These are phyloP conservation scores for Saccharomycopsis sp. DNA, from an alignment of 805 yeast species.

Conservation along the genomic window DNA sequence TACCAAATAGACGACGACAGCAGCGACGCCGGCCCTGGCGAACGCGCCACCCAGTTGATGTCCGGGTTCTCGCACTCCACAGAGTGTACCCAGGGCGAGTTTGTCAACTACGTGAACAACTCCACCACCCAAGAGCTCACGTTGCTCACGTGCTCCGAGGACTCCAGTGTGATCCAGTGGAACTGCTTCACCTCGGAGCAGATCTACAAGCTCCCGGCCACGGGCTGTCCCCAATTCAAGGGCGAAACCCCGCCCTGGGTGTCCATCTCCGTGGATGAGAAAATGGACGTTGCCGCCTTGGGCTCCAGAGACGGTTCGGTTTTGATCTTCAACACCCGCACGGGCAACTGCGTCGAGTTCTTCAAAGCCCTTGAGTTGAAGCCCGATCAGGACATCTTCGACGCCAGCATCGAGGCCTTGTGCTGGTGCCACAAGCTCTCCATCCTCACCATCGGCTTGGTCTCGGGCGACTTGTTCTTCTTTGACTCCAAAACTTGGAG, in stretches of 20 bases:
- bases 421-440: constrained; percentile 61
- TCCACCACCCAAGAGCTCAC: constrained; percentile 44
- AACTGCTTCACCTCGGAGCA: constrained; percentile 71
- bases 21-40: constrained; percentile 26
- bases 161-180: constrained; percentile 83
- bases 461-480: constrained; percentile 75
- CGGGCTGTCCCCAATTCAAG: constrained; percentile 43
- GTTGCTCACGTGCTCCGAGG: constrained; percentile 72
- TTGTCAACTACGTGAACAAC: constrained; percentile 51
- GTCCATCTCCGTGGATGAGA: constrained; percentile 42
- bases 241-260: constrained; percentile 82
- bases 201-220: constrained; percentile 55
- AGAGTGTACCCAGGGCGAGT: constrained; percentile 74
- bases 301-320: constrained; percentile 87
- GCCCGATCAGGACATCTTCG: constrained; percentile 48
- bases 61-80: constrained; percentile 72
- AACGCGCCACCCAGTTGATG: constrained; percentile 60
- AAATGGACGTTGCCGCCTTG: constrained; percentile 51
- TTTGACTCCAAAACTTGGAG: constrained; percentile 85
- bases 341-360: constrained; percentile 59
- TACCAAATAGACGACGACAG: constrained; percentile 51
- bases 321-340: constrained; percentile 65
- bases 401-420: constrained; percentile 70
- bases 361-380: constrained; percentile 55
- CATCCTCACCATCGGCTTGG: constrained; percentile 79